Evolutionary conservation across 192 early-diverging fungal genomes (phyloP).

Genomic region (Entophlyctis helioformis): DNA sequence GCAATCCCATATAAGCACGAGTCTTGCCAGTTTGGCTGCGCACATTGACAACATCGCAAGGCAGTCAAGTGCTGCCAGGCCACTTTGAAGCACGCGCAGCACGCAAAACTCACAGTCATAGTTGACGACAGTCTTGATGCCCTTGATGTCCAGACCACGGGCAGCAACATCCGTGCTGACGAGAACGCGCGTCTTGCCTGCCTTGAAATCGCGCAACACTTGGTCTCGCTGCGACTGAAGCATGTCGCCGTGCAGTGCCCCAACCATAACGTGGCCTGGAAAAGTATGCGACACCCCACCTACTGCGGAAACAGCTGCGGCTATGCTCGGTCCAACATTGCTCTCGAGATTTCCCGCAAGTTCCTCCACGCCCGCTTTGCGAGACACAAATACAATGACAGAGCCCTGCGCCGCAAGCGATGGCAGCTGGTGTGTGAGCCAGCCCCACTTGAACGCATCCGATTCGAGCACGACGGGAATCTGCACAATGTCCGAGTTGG

Average conservation of each 20-base stretch:
- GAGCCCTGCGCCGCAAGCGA: constrained; percentile 45
- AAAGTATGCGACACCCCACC: too few relatives aligned
- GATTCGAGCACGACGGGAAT: constrained; percentile 45
- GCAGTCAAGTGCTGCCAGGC: too few relatives aligned
- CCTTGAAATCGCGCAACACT: constrained; percentile 56
- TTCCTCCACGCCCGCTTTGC: constrained; percentile 62
- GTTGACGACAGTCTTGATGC: constrained; percentile 63
- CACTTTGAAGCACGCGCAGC: too few relatives aligned
- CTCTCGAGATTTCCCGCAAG: constrained; percentile 49
- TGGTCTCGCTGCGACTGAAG: constrained; percentile 62
- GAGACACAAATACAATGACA: constrained; percentile 64
- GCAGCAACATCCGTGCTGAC: constrained; percentile 42
- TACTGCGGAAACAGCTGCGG: too few relatives aligned
- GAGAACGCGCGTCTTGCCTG: constrained; percentile 40
- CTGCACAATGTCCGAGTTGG: constrained; percentile 70
- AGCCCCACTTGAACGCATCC: constrained; percentile 61
- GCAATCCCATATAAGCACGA: too few relatives aligned
- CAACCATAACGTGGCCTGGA: too few relatives aligned
- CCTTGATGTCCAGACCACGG: constrained; percentile 71
- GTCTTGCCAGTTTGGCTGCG: neutral
- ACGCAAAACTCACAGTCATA: constrained; percentile 37
- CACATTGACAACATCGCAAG: neutral
- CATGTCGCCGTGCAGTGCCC: constrained; percentile 69
- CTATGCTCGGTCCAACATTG: too few relatives aligned
- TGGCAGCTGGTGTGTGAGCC: constrained; percentile 49